Base-by-base conservation (phyloP, 805 yeast species). In the Clavispora vitiphila region DNA sequence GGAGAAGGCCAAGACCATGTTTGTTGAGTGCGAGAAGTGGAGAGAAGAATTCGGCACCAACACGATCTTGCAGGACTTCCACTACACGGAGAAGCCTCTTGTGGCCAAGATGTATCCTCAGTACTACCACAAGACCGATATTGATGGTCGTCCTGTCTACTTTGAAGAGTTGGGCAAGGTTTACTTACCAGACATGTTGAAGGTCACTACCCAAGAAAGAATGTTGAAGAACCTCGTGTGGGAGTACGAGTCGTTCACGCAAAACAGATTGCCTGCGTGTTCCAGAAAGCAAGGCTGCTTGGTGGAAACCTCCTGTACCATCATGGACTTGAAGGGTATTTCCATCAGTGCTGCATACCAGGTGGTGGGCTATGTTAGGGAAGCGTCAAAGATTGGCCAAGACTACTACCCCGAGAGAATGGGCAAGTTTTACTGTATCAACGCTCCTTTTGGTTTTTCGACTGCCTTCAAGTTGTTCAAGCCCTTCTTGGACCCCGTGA, bases 401-500 rank as follows among this genome's bases (percentile, higher is more conserved):
- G 87, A 93, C 70, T 91, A 86, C 69, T 93, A 93, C 64, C 99
- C 99, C 12, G 99, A 93, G 74, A 85, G 98, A 67, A 93, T 93
- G 99, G 99, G 99, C 60, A 89, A 86, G 66, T 93, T 91, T 62
- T 91, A 89, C 69, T 71, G 90, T 56, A 87, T 93, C 67, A 93
- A 93, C 60, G 96, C 98, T 1, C 99, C 99, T 50, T 93, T 89
- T 61, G 99, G 99, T 2, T 93, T 93, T 69, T 80, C 96, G 29
- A 83, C 97, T 31, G 97, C 95, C 31, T 93, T 91, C 77, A 79
- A 80, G 62, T 61, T 90, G 41, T 86, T 93, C 72, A 89, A 89
- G 71, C 91, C 95, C 42, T 90, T 93, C 69, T 77, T 93, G 60
- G 99, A 93, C 62, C 98, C 98, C 3, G 98, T 91, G 42, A 93